phyloP scores from a whole-genome alignment of 2,329 filamentous ascomycete species.

The Emmonsiellopsis sp. region DNA sequence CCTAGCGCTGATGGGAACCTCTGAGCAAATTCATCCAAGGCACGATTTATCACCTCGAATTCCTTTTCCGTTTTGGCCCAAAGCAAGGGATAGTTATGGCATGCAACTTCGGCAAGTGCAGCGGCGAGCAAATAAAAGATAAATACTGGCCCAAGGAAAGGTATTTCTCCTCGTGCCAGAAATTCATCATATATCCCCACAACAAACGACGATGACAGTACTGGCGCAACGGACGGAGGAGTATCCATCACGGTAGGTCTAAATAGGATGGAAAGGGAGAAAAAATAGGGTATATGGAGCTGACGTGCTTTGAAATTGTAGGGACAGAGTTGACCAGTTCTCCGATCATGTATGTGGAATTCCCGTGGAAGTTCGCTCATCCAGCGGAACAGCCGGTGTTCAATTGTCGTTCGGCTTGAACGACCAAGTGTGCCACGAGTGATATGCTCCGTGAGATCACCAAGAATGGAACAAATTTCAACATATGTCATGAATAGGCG shows the following conservation, averaged over 20 bases:
- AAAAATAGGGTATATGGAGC: slow-evolving; percentile 12
- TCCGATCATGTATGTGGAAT: slow-evolving; percentile 8
- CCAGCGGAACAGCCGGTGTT: slow-evolving; percentile 25
- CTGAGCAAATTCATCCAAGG: slow-evolving; percentile 10
- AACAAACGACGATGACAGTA: slow-evolving; percentile 12
- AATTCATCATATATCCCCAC: slow-evolving; percentile 13
- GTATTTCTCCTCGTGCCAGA: slow-evolving; percentile 10
- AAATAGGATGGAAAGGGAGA: slow-evolving; percentile 11
- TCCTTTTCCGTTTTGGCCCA: slow-evolving; percentile 6
- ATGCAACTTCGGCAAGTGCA: slow-evolving; percentile 11
- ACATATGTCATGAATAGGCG: slow-evolving; percentile 13
- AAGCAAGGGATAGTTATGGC: slow-evolving; percentile 10
- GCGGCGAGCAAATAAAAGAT: slow-evolving; percentile 14
- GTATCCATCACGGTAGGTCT: slow-evolving; percentile 8
- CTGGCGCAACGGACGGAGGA: slow-evolving; percentile 6
- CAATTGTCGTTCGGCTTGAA: slow-evolving; percentile 18
- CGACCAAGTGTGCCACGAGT: slow-evolving; percentile 22
- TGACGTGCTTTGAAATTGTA: slow-evolving; percentile 12
- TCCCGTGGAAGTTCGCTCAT: slow-evolving; percentile 14
- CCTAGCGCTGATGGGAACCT: slow-evolving; percentile 12
- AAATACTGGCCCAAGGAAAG: slow-evolving; percentile 9
- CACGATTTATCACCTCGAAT: slow-evolving; percentile 8
- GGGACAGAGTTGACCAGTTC: slow-evolving; percentile 4
- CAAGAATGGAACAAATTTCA: slow-evolving; percentile 11
- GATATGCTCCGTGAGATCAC: slow-evolving; percentile 11